Conservation (phyloP, 345 rosid species). For the Eucalyptus coolabah region DNA sequence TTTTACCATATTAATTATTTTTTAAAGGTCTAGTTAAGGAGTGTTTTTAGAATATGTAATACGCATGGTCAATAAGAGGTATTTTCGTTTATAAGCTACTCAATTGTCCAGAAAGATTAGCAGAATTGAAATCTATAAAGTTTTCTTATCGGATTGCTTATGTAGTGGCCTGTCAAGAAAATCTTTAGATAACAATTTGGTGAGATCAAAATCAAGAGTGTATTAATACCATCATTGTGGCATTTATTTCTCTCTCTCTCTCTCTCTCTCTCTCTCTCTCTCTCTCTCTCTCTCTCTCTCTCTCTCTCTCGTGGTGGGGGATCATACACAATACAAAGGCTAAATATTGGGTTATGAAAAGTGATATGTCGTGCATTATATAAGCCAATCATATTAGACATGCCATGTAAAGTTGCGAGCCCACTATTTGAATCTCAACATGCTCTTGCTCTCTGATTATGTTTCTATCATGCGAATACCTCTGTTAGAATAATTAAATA, state of each 20-base stretch:
- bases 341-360: neutral
- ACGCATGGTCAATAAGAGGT: neutral
- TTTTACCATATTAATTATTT: neutral
- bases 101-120: neutral
- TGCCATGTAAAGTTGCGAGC: neutral
- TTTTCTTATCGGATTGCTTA: neutral
- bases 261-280: too few species aligned
- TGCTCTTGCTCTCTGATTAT: neutral
- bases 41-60: too few species aligned
- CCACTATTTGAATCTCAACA: neutral
- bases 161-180: neutral
- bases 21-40: too few species aligned
- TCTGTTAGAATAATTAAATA: neutral
- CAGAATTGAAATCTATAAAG: neutral
- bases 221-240: too few species aligned
- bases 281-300: too few species aligned
- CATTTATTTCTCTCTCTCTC: too few species aligned
- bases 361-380: neutral
- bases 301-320: too few species aligned
- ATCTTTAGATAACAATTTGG: neutral
- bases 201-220: neutral
- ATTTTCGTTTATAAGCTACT: too few species aligned
- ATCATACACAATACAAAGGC: neutral
- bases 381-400: neutral
- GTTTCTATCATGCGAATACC: neutral